Evolutionary conservation across 139 green algal genomes (phyloP), one percentile per base, ranked within the genome.

Genomic region (Microglena sp.): DNA sequence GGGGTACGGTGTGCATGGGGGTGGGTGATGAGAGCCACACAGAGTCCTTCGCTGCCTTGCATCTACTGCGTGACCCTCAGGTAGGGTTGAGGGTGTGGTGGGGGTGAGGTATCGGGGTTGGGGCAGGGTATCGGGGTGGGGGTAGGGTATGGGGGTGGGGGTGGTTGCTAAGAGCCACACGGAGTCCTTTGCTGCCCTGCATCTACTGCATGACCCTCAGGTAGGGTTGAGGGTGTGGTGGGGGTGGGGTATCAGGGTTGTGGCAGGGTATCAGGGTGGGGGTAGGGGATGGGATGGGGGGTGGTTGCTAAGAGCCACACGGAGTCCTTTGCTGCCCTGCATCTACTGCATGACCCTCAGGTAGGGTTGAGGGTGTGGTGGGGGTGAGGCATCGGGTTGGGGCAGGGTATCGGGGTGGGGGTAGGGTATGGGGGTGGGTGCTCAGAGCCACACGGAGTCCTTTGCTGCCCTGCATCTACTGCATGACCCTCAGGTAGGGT

Each of bases 51-150:
- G 87, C 92, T 21, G 93, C 93, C n/a, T 70, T 97, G 60, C 89
- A 97, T 76, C 78, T 98, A 46, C 79, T 98, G 55, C 84, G 97
- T 58, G 92, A 98, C 77, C 91, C 93, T n/a, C 90, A 96, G 72
- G 61, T 70, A 2, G 2, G 27, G 2, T 24, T 50, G 15, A 18
- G 40, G 64, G 60, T 4, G 64, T 27, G 57, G 59, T 31, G 26
- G 50, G 33, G 28, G 46, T n/a, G n/a, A n/a, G n/a, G n/a, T n/a
- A n/a, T n/a, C n/a, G n/a, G n/a, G n/a, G n/a, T n/a, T n/a, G n/a
- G n/a, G n/a, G n/a, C n/a, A n/a, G n/a, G n/a, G n/a, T n/a, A n/a
- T n/a, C n/a, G n/a, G n/a, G n/a, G n/a, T n/a, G n/a, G n/a, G n/a
- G n/a, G n/a, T n/a, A n/a, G n/a, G n/a, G n/a, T n/a, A n/a, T n/a